Evolutionary conservation across 2,329 filamentous ascomycete species (phyloP).

Genomic region (Sclerotiophoma versabilis): DNA sequence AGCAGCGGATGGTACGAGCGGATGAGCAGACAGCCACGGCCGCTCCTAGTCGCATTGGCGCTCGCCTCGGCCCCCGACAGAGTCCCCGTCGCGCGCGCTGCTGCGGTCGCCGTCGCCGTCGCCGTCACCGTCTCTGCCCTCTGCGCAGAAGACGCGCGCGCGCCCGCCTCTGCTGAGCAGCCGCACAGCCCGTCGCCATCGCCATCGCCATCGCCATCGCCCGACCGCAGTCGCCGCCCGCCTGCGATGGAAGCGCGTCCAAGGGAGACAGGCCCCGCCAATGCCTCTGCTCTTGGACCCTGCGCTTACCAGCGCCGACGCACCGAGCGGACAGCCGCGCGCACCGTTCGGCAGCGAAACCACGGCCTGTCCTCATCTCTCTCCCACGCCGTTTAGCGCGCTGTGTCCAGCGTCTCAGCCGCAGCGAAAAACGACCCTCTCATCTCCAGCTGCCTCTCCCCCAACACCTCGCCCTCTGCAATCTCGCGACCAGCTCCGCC

Average conservation of each 20-base stretch:
- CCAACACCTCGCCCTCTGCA: not conserved
- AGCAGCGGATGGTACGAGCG: not conserved
- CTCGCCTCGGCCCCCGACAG: slow-evolving; percentile 3
- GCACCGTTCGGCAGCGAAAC: slow-evolving; percentile 5
- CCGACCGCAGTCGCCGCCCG: not conserved
- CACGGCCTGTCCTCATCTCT: slow-evolving; percentile 3
- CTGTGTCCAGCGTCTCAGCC: not conserved
- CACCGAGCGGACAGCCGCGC: slow-evolving; percentile 12
- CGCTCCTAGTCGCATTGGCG: slow-evolving; percentile 11
- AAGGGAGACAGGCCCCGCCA: slow-evolving; percentile 6
- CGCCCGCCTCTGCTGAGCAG: not conserved
- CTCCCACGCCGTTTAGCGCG: slow-evolving; percentile 5
- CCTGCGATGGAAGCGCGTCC: not conserved
- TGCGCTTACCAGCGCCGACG: not conserved
- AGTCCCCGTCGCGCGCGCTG: not conserved
- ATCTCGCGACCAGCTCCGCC: not conserved
- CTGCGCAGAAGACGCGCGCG: not conserved
- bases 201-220: not conserved
- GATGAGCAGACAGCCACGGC: slow-evolving; percentile 13
- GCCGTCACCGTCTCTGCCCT: too few species aligned
- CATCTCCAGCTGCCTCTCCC: not conserved
- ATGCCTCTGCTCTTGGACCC: slow-evolving; percentile 11
- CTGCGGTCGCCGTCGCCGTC: not conserved
- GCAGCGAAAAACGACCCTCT: not conserved
- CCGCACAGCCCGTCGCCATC: not conserved